A percentile compares a stretch with the other conserved stretches of the same genome.
Evolutionary conservation across 192 early-diverging fungal species (phyloP).

Genomic region (Coemansia sp.): DNA sequence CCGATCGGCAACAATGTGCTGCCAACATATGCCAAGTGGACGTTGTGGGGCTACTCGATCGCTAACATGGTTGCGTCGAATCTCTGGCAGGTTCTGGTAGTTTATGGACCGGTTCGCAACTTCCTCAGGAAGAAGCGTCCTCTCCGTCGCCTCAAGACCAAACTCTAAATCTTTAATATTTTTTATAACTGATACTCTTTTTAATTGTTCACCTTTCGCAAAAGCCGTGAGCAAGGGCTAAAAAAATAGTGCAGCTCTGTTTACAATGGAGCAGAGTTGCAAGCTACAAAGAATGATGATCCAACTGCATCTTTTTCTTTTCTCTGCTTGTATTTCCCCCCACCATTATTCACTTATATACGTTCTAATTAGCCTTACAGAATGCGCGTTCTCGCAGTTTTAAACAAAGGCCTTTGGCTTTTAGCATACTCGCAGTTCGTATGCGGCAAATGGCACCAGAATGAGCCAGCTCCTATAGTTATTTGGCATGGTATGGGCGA

Average conservation of each 20-base stretch:
- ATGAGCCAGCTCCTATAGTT: slow-evolving; percentile 58
- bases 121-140: slow-evolving; percentile 33
- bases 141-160: slow-evolving; percentile 42
- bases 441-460: not conserved
- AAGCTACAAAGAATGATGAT: no score
- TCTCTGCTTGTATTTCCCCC: not conserved
- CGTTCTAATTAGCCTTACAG: not conserved
- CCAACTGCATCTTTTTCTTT: not conserved
- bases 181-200: no score
- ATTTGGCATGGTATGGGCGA: slow-evolving; percentile 94
- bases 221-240: no score
- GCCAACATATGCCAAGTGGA: slow-evolving; percentile 60
- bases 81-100: slow-evolving; percentile 51
- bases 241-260: no score
- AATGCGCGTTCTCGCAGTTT: slow-evolving; percentile 1
- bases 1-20: slow-evolving; percentile 65
- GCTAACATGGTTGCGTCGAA: slow-evolving; percentile 37
- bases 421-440: not conserved
- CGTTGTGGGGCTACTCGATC: slow-evolving; percentile 59
- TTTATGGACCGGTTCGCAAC: slow-evolving; percentile 54
- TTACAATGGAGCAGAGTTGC: no score
- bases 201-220: no score
- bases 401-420: not conserved
- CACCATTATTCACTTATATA: not conserved
- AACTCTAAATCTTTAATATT: slow-evolving; percentile 27